Evolutionary conservation across 345 rosid species (phyloP), one percentile per base, ranked within the genome.

Genomic region (Salix viminalis): DNA sequence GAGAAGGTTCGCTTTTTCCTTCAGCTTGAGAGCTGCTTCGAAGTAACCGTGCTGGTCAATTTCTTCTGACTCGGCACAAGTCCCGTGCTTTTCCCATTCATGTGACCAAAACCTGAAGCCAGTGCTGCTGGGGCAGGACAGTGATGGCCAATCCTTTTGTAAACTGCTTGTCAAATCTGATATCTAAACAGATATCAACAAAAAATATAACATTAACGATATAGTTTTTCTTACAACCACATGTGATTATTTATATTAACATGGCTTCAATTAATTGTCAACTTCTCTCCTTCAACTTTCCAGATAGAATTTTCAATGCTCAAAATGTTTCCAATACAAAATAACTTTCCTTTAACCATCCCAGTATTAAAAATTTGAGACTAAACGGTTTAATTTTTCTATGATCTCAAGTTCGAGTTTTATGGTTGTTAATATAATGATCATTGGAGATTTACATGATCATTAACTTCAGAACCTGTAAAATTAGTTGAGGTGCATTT

Each of bases 61-160:
- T 19, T 82, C 87, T 1, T 82, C 87, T 0, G 97, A 91, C 75
- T 90, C 91, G 0, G 97, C 76, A 83, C 97, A 94, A 1, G 97
- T 92, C 1, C 97, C 98, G 6, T 94, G 97, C 77, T 94, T 94
- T 1, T 30, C 78, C 98, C 97, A 94, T 71, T 94, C 97, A 65
- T 94, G 94, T 32, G 88, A 75, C 98, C 98, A 94, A 72, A 94
- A 92, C 74, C 70, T 78, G 24, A 30, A 37, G 10, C 96, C 96
- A 30, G 88, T 85, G 65, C 81, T 83, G 82, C 90, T 92, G 0
- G 98, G 96, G 81, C 98, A 94, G 1, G 97, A 11, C 39, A 94
- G 79, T 0, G 98, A 83, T 68, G 98, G 94, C 97, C 98, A 94
- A 18, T 76, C 69, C 73, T 79, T 78, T 68, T 84, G 80, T 87